Base-by-base conservation (phyloP, 495 filamentous ascomycete species). In the Penicillium desertorum region DNA sequence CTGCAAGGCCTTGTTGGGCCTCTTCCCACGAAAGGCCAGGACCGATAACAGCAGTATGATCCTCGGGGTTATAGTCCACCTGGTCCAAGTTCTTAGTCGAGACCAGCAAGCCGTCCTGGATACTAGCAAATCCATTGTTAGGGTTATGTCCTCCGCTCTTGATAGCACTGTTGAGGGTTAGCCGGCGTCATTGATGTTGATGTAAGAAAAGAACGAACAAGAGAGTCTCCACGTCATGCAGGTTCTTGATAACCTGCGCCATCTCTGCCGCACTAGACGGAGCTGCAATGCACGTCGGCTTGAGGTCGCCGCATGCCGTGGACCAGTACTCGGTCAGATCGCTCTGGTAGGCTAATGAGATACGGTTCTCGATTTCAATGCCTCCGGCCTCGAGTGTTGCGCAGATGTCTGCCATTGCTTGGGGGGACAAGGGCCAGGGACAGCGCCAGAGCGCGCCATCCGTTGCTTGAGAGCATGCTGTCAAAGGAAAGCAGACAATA, bases 61-160 rank as follows among this genome's bases (percentile, higher is more conserved):
- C 68, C 3, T 70, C 32, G 0, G 58, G 47, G 48, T 74, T 66
- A 53, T 77, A 77, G 32, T 65, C 57, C 4, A 74, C 71, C 23
- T 70, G 62, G 37, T 73, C 65, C 4, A 77, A 49, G 8, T 74
- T 70, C 54, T 71, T 71, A 10, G 74, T 77, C 16, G 74, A 71
- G 16, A 77, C 57, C 39, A 77, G 59, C 7, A 77, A 55, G 5
- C 74, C 74, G 45, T 71, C 72, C 46, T 77, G 64, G 19, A 77
- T 71, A 57, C 74, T 77, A 11, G 74, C 70, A 37, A 74, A 77
- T 48, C 72, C 72, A 54, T 73, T 74, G 47, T 77, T 77, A 2
- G 74, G 72, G 67, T 73, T 77, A 51, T 77, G 74, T 3, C 74
- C 74, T n/a, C 74, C 74, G 22, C 72, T 75, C 57, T 77, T 77